These are phyloP conservation scores for Conringia planisiliqua DNA, from an alignment of 345 rosid species.

Conservation along the genomic window DNA sequence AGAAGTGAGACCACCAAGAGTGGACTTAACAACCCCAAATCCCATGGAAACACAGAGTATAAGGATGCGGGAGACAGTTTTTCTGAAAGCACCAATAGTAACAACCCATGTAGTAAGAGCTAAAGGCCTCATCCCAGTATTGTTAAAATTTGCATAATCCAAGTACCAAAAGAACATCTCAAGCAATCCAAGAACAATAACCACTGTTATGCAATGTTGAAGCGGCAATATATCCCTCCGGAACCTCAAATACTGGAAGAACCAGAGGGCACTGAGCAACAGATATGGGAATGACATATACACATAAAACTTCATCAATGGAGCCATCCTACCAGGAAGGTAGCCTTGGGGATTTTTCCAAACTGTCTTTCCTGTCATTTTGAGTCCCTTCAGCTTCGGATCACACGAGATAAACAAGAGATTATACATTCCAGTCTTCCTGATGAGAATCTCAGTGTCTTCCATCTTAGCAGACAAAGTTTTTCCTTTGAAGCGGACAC, in stretches of 20 bases:
- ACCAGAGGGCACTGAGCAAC: slow-evolving; percentile 71
- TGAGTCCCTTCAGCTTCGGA: slow-evolving; percentile 70
- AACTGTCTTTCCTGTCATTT: slow-evolving; percentile 83
- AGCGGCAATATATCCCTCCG: slow-evolving; percentile 84
- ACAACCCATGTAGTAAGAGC: slow-evolving; percentile 85
- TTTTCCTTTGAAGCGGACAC: slow-evolving; percentile 55
- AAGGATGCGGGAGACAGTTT: slow-evolving; percentile 71
- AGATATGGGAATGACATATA: slow-evolving; percentile 69
- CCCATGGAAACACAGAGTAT: slow-evolving; percentile 92
- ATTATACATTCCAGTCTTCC: slow-evolving; percentile 87
- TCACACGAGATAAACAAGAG: slow-evolving; percentile 85
- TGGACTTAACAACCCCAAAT: slow-evolving; percentile 93
- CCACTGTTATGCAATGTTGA: slow-evolving; percentile 83
- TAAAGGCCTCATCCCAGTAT: slow-evolving; percentile 72
- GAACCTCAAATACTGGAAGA: slow-evolving; percentile 70
- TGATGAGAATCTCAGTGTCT: slow-evolving; percentile 45
- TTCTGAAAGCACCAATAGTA: slow-evolving; percentile 81
- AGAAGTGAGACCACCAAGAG: slow-evolving; percentile 95
- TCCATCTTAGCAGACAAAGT: slow-evolving; percentile 42
- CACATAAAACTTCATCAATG: slow-evolving; percentile 75
- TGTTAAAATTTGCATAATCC: slow-evolving; percentile 78
- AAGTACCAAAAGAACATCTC: slow-evolving; percentile 92
- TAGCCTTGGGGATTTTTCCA: slow-evolving; percentile 95
- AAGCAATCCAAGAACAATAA: slow-evolving; percentile 73
- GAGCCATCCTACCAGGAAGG: slow-evolving; percentile 98